Base-by-base conservation (phyloP, 176 grass and related monocot species). In the Echinochloa phyllopogon region DNA sequence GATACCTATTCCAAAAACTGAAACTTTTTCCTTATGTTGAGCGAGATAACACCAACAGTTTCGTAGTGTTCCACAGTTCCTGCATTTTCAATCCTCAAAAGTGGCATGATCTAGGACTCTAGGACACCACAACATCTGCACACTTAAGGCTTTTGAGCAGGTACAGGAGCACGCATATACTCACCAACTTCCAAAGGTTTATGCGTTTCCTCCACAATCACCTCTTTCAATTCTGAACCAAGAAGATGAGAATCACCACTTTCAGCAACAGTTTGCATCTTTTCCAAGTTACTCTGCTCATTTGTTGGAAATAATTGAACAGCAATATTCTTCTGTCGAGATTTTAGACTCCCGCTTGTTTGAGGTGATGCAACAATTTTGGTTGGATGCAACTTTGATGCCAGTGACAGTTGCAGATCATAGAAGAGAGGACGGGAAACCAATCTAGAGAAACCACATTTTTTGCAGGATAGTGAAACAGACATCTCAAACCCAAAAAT, bases 401-500 rank as follows among this genome's bases (percentile, higher is more conserved):
- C 68, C 72, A 95, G 67, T 23, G 85, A 6, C 45, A 92, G 24
- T 60, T 50, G 73, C 49, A 98, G 56, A 53, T 88, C 87, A 33
- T 74, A 23, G 69, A 82, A 79, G n/a, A 44, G 3, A 25, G 87
- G 50, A 70, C 69, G 56, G 6, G 42, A 49, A 77, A 36, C 62
- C 24, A 84, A 92, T 72, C 36, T 78, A 77, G 74, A 33, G 29
- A 33, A 16, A 66, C 69, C 91, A 93, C 29, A 65, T 21, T 25
- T 82, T 57, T 63, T 53, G 64, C 93, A 98, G 80, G 70, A 82
- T 2, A 44, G 11, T 38, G 85, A 83, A 66, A 75, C 68, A 39
- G 51, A 80, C 38, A 90, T 57, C 69, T 88, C 8, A 48, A 69
- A 83, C 25, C 38, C 5, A 45, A 95, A 98, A 76, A 92, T 79